Percentiles rank a stretch among this genome's conserved stretches.
phyloP scores from a whole-genome alignment of 768 basidiomycete genomes.

The Leucosporidium yakuticum region DNA sequence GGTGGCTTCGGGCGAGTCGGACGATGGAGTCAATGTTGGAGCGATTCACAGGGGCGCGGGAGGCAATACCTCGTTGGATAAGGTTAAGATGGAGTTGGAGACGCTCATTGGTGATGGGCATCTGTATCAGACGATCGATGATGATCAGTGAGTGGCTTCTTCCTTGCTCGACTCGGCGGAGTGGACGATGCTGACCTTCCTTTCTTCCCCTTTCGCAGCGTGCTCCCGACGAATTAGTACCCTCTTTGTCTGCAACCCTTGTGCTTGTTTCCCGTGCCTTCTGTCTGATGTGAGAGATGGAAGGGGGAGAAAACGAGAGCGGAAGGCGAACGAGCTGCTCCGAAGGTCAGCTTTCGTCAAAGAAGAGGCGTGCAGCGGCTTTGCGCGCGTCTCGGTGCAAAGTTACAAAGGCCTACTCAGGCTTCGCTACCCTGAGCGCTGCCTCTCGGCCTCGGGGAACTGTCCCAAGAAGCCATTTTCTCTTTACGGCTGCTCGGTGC shows the following conservation, averaged over 20 bases:
- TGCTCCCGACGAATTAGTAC: conserved; percentile 12
- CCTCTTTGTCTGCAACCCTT: background rate
- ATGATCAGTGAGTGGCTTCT: conserved; percentile 23
- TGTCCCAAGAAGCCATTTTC: too few species aligned
- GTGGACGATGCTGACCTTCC: background rate
- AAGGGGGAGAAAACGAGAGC: too few species aligned
- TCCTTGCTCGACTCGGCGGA: background rate
- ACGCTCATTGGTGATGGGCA: conserved; percentile 70
- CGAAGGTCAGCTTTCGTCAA: too few species aligned
- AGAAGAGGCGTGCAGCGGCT: too few species aligned
- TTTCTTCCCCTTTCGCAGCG: background rate
- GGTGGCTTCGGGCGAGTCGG: conserved; percentile 39
- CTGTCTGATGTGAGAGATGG: too few species aligned
- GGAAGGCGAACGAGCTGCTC: too few species aligned
- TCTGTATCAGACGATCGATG: conserved; percentile 59
- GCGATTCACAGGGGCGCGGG: conserved; percentile 64
- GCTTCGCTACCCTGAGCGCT: too few species aligned
- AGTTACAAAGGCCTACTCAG: too few species aligned
- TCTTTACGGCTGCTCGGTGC: too few species aligned
- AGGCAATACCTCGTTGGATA: conserved; percentile 57
- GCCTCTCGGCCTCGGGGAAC: too few species aligned
- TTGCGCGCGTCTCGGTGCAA: too few species aligned
- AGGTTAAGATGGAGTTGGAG: conserved; percentile 61
- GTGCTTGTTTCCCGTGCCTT: background rate
- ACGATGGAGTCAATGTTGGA: conserved; percentile 68